Conservation (phyloP, 352 stramenopile genomes). For the Phytophthora cryptogea region DNA sequence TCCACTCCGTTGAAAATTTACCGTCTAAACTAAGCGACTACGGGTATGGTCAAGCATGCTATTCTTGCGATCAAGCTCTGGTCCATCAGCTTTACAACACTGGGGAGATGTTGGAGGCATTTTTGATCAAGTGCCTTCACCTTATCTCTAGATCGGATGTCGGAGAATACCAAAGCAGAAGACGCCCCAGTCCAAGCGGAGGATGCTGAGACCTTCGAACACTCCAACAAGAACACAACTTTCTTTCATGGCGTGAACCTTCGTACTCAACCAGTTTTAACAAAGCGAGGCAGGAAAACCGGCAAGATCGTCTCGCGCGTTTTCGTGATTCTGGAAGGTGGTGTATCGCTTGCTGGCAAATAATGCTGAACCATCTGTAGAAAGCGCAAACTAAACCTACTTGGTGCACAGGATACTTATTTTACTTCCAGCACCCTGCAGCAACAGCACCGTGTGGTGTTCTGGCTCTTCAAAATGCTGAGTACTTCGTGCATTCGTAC, state of each 20-base stretch:
- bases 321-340: conserved; percentile 80
- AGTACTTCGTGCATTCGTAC: conserved; percentile 81
- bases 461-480: conserved; percentile 59
- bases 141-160: conserved; percentile 4
- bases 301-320: conserved; percentile 70
- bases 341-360: not conserved
- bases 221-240: conserved; percentile 11
- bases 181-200: conserved; percentile 4
- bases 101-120: not conserved
- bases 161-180: conserved; percentile 9
- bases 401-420: conserved; percentile 57
- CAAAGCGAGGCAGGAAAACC: conserved; percentile 72
- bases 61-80: conserved; percentile 20
- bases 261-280: conserved; percentile 66
- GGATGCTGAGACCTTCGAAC: conserved; percentile 10
- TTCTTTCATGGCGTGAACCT: conserved; percentile 74
- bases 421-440: conserved; percentile 73
- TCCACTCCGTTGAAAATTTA: not conserved
- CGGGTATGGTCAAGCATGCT: not conserved
- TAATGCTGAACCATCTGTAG: not conserved
- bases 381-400: conserved; percentile 5
- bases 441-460: conserved; percentile 63
- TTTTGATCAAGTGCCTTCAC: conserved; percentile 7
- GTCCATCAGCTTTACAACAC: conserved; percentile 2
- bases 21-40: not conserved